Evolutionary conservation across 176 grass and related monocot species (phyloP).

Genomic region (Zizania latifolia): DNA sequence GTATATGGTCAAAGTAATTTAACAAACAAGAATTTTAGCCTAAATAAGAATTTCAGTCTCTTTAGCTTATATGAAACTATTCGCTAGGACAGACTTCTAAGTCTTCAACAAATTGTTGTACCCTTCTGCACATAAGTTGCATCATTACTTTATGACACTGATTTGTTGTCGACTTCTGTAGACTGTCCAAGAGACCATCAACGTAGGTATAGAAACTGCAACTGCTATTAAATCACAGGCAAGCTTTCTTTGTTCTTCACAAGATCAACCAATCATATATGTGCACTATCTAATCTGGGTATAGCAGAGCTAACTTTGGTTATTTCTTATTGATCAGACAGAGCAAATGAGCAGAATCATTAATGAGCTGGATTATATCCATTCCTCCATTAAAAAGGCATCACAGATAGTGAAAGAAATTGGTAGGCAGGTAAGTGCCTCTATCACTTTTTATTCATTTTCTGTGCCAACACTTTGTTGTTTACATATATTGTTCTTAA

Average conservation of each 20-base stretch:
- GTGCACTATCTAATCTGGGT: neutral
- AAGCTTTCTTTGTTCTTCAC: no score
- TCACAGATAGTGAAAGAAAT: constrained; percentile 90
- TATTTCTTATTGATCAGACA: no score
- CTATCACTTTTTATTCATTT: neutral
- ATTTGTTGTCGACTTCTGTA: no score
- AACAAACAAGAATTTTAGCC: neutral
- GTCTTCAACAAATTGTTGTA: neutral
- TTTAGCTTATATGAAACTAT: neutral
- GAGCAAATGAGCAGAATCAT: constrained; percentile 94
- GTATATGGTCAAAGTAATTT: neutral
- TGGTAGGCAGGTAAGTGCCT: constrained; percentile 55
- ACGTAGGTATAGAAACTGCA: constrained; percentile 85
- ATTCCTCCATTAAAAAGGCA: constrained; percentile 93
- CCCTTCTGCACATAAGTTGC: neutral
- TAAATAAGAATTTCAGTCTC: neutral
- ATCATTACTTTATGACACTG: constrained; percentile 1
- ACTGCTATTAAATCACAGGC: constrained; percentile 85
- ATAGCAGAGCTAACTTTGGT: neutral
- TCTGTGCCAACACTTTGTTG: no score
- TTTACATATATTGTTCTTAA: neutral
- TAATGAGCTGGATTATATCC: constrained; percentile 91
- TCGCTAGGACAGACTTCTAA: neutral
- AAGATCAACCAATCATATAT: no score
- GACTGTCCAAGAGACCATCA: constrained; percentile 80